A percentile compares a stretch with the other conserved stretches of the same genome.
phyloP scores from a whole-genome alignment of 257 asterid genomes.

The Dorcoceras hygrometricum region DNA sequence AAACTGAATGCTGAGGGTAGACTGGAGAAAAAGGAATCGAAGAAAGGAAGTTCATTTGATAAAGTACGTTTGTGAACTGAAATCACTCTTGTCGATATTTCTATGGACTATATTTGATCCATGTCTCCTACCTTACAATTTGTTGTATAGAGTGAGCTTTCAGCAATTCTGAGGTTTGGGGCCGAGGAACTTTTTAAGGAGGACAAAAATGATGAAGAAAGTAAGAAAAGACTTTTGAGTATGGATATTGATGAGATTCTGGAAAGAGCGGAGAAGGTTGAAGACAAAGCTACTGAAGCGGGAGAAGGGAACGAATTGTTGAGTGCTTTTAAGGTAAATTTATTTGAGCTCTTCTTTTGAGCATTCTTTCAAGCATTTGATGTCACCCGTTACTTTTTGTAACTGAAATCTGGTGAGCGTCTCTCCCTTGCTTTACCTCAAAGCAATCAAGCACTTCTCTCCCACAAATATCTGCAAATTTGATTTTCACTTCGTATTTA shows the following conservation, averaged over 20 bases:
- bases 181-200: constrained; percentile 98
- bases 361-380: constrained; percentile 16
- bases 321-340: constrained; percentile 84
- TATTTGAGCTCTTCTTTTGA: constrained; percentile 14
- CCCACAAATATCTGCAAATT: neutral
- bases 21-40: constrained; percentile 95
- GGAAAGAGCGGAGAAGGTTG: constrained; percentile 99
- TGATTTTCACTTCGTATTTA: constrained; percentile 1
- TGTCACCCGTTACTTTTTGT: neutral
- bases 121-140: constrained; percentile 7
- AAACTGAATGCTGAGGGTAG: constrained; percentile 95
- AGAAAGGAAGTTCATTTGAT: constrained; percentile 81
- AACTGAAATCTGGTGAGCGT: constrained; percentile 11
- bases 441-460: neutral
- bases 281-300: constrained; percentile 65
- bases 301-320: constrained; percentile 82
- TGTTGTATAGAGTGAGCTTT: constrained; percentile 80
- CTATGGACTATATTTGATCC: neutral
- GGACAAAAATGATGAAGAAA: constrained; percentile 90
- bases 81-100: constrained; percentile 6
- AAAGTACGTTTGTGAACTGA: constrained; percentile 52
- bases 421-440: neutral
- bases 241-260: constrained; percentile 98
- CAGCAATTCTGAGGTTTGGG: constrained; percentile 97
- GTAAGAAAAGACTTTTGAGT: constrained; percentile 87